phyloP scores from a whole-genome alignment of 2,329 filamentous ascomycete species.

The Aspergillus tubingensis region DNA sequence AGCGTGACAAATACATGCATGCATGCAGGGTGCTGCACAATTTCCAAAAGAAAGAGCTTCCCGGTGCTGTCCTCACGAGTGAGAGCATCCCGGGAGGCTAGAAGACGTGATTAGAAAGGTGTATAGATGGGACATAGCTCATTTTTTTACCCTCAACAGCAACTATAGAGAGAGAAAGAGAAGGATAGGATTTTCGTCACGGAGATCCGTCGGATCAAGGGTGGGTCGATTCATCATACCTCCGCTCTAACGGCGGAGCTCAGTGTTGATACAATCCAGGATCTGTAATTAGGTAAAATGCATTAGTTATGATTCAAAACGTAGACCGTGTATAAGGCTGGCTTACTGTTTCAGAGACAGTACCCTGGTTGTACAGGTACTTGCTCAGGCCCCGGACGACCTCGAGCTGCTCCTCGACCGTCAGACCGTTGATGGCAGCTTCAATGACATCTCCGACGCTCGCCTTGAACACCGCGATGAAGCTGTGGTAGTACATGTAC shows the following conservation, averaged over 20 bases:
- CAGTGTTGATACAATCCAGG: conserved; percentile 39
- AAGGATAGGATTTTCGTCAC: conserved; percentile 10
- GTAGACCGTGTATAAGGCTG: not conserved
- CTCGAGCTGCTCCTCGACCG: conserved; percentile 85
- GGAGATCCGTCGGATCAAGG: conserved; percentile 11
- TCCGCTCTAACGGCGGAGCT: conserved; percentile 34
- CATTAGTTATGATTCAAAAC: not conserved
- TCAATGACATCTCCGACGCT: conserved; percentile 87
- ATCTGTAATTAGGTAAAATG: conserved; percentile 25
- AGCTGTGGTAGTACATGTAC: conserved; percentile 98
- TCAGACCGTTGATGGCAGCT: conserved; percentile 84
- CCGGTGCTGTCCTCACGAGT: too few species aligned
- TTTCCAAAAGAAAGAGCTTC: not conserved
- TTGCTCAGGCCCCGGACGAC: conserved; percentile 64
- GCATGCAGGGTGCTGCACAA: not conserved
- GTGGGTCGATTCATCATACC: conserved; percentile 14
- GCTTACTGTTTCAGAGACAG: conserved; percentile 56
- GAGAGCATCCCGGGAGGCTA: not conserved
- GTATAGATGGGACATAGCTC: not conserved
- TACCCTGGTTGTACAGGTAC: conserved; percentile 65
- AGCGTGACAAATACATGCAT: conserved; percentile 3
- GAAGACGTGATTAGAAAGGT: conserved; percentile 15
- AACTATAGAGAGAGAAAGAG: conserved; percentile 12
- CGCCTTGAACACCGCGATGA: conserved; percentile 86
- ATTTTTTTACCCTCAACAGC: not conserved